Evolutionary conservation across 2,329 filamentous ascomycete species (phyloP), one percentile per base, ranked within the genome.

Genomic region (Xylariaceae sp.): DNA sequence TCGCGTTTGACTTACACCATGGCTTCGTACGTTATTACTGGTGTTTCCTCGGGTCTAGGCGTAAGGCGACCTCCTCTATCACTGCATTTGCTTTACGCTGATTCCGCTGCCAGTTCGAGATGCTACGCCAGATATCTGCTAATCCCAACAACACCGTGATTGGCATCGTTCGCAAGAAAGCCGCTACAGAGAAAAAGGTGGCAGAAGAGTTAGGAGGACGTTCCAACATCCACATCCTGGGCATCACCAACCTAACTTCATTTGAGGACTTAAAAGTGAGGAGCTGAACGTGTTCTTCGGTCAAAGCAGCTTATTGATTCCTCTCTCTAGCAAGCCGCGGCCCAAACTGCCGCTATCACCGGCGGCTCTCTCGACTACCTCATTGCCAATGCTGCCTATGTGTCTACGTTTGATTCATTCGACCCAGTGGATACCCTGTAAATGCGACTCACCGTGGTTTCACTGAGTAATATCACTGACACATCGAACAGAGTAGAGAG

Each of bases 21-120:
- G 51, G 18, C 52, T 15, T 34, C 49, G 6, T 60, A 58, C 37
- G 55, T 52, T 39, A 49, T 60, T 9, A 60, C 57, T 10, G 57
- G 55, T 13, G 57, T 49, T 18, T 57, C 55, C 1, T 51, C 34
- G 47, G 57, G 57, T 18, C 34, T 56, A 12, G 54, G 54, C 26
- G 53, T 55, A 29, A 48, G 30, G 13, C 36, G 22, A 30, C 32
- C 13, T 34, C 32, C 1, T 34, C 32, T n/a, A 5, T 34, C 13
- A 34, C 32, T n/a, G n/a, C 32, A 9, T 7, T 10, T 12, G 1
- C 10, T 34, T 13, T 34, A 34, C 6, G 9, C 32, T 34, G 13
- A 34, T 34, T 15, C 32, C 32, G 5, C 3, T 18, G 10, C 18
- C 21, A 55, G 53, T 55, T 43, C 15, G 53, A 43, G 8, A 47